Base-by-base conservation (phyloP, 306 rosid genomes). In the Leucaena leucocephala region DNA sequence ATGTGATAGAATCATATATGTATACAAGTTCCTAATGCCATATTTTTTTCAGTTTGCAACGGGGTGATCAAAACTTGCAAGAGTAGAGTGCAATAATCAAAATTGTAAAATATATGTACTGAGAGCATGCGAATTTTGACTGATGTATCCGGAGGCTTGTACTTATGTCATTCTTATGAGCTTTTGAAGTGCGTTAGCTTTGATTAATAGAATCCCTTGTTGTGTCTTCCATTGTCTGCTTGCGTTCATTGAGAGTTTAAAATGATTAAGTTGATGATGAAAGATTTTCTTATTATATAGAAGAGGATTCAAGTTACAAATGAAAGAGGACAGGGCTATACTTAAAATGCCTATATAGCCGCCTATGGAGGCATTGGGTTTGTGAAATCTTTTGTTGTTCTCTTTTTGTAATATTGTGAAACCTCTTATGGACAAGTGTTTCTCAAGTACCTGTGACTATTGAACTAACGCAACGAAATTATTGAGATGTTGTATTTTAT, bases 91-190 rank as follows among this genome's bases (percentile, higher is more conserved):
- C 16, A 49, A 35, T 79, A 44, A 59, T 76, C 74, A 75, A 79
- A 82, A 4, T 71, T 82, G 86, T 82, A 71, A 48, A 71, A 75
- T 57, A 48, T 76, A 42, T 34, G n/a, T 44, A 43, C 17, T 68
- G n/a, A 19, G 38, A 44, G 38, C 36, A 54, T 76, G 52, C 43
- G 79, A 33, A 71, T 66, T 76, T 75, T 66, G 74, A 71, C 65
- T 55, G 50, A 48, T 34, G 33, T 48, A 64, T 71, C 75, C 71
- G 52, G 33, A 74, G 49, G 44, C 44, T 77, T 52, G 7, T 63
- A 65, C 43, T 46, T 27, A 1, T 34, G 63, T 43, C 68, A 17
- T 58, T 14, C 58, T 75, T 27, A 16, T 57, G 73, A 34, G 14
- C 57, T 72, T 12, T 64, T 57, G 33, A 33, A 67, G 71, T 65